Conservation (phyloP, 345 rosid genomes). For the Populus tremula region DNA sequence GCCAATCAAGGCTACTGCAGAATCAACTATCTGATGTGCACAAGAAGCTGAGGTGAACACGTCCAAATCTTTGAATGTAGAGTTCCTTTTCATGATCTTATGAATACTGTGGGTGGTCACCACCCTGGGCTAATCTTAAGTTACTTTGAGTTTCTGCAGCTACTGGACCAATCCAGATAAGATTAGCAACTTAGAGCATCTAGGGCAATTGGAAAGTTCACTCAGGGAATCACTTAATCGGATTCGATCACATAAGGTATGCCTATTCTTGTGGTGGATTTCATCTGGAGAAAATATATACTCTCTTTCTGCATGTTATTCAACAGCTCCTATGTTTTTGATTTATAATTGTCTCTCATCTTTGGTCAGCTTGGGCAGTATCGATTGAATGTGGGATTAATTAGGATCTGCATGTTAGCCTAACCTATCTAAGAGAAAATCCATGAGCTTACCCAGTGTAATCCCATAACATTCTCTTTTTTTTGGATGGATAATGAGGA, state of each 20-base stretch:
- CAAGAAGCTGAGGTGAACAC: constrained; percentile 52
- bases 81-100: background rate
- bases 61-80: constrained; percentile 7
- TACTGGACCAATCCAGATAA: constrained; percentile 60
- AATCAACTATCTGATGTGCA: constrained; percentile 49
- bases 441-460: background rate
- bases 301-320: background rate
- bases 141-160: constrained; percentile 37
- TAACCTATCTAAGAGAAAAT: background rate
- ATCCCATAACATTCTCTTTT: background rate
- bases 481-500: background rate
- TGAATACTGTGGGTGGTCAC: background rate
- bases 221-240: constrained; percentile 56
- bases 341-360: background rate
- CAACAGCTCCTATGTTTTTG: background rate
- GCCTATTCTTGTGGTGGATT: constrained; percentile 7
- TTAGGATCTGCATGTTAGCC: background rate
- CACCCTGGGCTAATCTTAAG: constrained; percentile 7
- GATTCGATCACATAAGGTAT: constrained; percentile 56
- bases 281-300: background rate
- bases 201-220: constrained; percentile 59
- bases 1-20: constrained; percentile 43
- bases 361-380: background rate
- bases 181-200: constrained; percentile 52
- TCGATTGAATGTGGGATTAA: too few species aligned